Conservation (phyloP, 169 alveolate genomes). For the Plasmodium vivax region DNA sequence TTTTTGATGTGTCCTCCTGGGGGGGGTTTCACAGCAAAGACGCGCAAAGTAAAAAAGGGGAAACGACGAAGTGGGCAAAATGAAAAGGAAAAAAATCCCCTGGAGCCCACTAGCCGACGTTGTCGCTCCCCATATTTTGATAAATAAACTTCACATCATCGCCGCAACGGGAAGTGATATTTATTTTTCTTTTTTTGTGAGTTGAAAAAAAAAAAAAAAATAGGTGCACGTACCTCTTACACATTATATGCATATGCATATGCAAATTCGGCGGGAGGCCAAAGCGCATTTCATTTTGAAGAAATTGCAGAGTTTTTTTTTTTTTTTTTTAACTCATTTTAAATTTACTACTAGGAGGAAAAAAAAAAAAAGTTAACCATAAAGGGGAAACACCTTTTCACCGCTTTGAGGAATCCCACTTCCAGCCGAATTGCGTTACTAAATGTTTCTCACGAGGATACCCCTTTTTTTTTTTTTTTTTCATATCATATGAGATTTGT, state of each 20-base stretch:
- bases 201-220: neutral
- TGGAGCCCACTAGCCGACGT: neutral
- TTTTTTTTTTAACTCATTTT: neutral
- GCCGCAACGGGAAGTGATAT: neutral
- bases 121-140: neutral
- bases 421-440: neutral
- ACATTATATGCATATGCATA: neutral
- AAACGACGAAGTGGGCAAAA: neutral
- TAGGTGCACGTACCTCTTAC: neutral
- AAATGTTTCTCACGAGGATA: neutral
- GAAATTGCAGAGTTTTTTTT: neutral
- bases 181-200: neutral
- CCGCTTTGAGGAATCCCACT: neutral
- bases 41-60: neutral
- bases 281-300: neutral
- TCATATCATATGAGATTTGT: neutral
- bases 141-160: neutral
- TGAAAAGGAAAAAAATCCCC: neutral
- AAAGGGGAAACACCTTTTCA: neutral
- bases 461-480: neutral
- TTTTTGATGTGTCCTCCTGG: neutral
- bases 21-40: neutral
- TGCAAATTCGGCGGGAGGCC: neutral
- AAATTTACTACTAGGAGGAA: neutral
- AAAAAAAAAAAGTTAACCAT: neutral